phyloP scores from a whole-genome alignment of 768 basidiomycete species.

The Krasilnikovozyma curviuscula region DNA sequence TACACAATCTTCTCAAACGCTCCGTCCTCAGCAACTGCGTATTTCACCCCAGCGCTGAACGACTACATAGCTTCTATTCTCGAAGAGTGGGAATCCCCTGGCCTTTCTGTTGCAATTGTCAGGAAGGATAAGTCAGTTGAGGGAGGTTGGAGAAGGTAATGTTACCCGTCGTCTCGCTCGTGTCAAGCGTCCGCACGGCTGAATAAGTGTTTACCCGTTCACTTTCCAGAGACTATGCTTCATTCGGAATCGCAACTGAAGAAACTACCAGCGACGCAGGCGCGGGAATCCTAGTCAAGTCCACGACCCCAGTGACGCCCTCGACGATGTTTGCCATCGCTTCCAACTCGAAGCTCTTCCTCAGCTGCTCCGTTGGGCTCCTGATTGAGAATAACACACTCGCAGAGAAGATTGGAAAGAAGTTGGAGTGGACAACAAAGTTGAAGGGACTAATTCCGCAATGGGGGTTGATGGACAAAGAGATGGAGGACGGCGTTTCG shows the following conservation, averaged over 20 bases:
- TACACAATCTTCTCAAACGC: no score
- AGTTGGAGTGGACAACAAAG: neutral
- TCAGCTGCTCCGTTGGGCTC: neutral
- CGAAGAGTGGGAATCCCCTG: constrained; percentile 1
- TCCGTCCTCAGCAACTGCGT: neutral
- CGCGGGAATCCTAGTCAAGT: no score
- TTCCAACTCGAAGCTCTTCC: neutral
- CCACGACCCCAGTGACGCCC: no score
- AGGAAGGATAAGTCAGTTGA: neutral
- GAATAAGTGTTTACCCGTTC: no score
- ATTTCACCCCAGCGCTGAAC: neutral
- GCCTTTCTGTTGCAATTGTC: constrained; percentile 1
- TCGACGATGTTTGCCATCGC: no score
- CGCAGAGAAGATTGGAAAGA: neutral
- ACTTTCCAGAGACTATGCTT: no score
- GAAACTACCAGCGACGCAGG: no score
- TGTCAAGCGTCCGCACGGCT: no score
- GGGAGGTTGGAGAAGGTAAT: neutral
- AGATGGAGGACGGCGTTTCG: no score
- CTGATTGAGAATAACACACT: neutral
- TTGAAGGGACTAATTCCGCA: neutral
- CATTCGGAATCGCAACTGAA: no score
- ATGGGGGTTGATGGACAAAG: neutral
- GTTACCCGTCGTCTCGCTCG: no score
- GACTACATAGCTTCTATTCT: neutral